These are phyloP conservation scores for Apiospora malaysiana DNA, from an alignment of 2,329 filamentous ascomycete species.

Conservation along the genomic window DNA sequence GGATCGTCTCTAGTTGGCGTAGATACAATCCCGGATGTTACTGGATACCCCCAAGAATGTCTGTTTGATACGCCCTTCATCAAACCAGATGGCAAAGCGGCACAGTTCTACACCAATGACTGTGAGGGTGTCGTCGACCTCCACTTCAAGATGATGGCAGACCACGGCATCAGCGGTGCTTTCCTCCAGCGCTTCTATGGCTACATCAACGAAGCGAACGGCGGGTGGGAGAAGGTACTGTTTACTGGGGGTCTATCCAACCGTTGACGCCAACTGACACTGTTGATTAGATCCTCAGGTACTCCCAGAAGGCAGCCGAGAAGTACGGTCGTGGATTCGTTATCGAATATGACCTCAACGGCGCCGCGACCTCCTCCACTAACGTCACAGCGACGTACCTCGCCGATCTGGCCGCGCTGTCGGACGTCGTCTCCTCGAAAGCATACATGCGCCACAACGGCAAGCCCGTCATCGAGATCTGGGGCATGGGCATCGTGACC, in stretches of 20 bases:
- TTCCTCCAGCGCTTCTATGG: slow-evolving; percentile 35
- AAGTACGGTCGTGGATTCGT: slow-evolving; percentile 36
- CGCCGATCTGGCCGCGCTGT: slow-evolving; percentile 31
- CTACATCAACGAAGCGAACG: slow-evolving; percentile 33
- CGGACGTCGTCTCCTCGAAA: slow-evolving; percentile 31
- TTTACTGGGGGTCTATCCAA: background rate
- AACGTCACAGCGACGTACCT: slow-evolving; percentile 33
- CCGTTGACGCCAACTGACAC: background rate
- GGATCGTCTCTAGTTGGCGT: slow-evolving; percentile 29
- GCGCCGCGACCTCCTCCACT: slow-evolving; percentile 28
- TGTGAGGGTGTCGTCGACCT: slow-evolving; percentile 35
- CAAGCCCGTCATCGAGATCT: slow-evolving; percentile 36
- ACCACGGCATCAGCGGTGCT: slow-evolving; percentile 33
- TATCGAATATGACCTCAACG: slow-evolving; percentile 35
- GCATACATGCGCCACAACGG: slow-evolving; percentile 36
- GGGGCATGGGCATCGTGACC: slow-evolving; percentile 34
- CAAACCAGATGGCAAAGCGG: slow-evolving; percentile 27
- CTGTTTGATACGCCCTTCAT: slow-evolving; percentile 35
- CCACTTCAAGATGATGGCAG: slow-evolving; percentile 35
- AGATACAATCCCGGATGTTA: slow-evolving; percentile 34
- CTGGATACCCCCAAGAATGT: slow-evolving; percentile 33
- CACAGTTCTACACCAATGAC: slow-evolving; percentile 35
- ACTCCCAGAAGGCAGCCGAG: slow-evolving; percentile 32
- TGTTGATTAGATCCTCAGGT: slow-evolving; percentile 29
- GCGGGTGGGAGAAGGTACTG: slow-evolving; percentile 31